These are phyloP conservation scores for Collariella sp. DNA, from an alignment of 495 filamentous ascomycete genomes.

Conservation along the genomic window DNA sequence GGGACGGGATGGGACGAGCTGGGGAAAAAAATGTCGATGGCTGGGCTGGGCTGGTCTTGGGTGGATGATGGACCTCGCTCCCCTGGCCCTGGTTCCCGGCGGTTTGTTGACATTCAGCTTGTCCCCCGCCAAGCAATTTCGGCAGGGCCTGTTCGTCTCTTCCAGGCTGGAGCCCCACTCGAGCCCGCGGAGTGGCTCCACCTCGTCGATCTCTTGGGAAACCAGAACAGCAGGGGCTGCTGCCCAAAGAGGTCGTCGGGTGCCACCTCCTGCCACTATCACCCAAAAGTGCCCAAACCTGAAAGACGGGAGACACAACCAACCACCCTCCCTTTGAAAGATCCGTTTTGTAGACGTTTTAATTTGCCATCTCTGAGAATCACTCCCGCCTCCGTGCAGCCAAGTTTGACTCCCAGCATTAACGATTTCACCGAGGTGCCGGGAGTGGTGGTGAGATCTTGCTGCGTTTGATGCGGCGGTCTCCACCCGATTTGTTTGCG, in stretches of 20 bases:
- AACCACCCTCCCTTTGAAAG: not conserved
- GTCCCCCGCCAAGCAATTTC: slow-evolving; percentile 7
- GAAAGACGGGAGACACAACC: too few relatives aligned
- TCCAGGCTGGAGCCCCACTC: not conserved
- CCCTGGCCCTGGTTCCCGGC: too few relatives aligned
- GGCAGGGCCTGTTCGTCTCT: not conserved
- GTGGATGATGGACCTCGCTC: not conserved
- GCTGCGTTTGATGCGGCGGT: not conserved
- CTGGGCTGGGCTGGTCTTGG: not conserved
- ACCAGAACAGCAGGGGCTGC: not conserved
- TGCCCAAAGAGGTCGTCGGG: not conserved
- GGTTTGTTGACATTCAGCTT: slow-evolving; percentile 18
- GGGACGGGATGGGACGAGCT: too few relatives aligned
- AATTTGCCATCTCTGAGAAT: too few relatives aligned
- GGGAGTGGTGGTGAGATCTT: not conserved
- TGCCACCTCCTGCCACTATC: not conserved
- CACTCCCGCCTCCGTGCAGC: too few relatives aligned
- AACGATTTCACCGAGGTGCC: too few relatives aligned
- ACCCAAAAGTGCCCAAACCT: slow-evolving; percentile 3
- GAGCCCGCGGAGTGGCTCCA: not conserved
- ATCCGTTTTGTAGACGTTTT: not conserved
- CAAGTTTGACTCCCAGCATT: too few relatives aligned
- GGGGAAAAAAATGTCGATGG: not conserved
- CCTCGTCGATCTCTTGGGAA: slow-evolving; percentile 8
- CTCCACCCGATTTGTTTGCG: not conserved